Base-by-base conservation (phyloP, 495 filamentous ascomycete genomes). In the Xylaria flabelliformis region DNA sequence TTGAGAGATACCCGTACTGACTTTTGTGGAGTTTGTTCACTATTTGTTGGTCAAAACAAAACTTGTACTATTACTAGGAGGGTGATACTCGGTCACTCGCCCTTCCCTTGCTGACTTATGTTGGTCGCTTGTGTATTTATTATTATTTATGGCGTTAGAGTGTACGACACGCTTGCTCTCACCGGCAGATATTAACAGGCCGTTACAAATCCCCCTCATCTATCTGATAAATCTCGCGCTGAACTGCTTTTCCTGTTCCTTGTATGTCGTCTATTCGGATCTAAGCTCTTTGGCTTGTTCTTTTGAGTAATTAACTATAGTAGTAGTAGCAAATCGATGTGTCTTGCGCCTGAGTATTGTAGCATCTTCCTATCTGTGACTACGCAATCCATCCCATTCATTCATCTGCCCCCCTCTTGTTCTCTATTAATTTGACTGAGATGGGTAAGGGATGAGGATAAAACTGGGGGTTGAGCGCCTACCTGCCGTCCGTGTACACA, bases 1-100 rank as follows among this genome's bases (percentile, higher is more conserved):
- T 71, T 63, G 68, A 44, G 68, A 70, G 68, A 70, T 70, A 70
- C 68, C 58, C 58, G 68, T 32, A 42, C 32, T 70, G 39, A 64
- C 55, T 55, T 64, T 59, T 29, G 36, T 51, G 67, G 68, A 44
- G 29, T 70, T 70, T 46, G 5, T 42, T 63, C 32, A 53, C 50
- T 53, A 46, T 50, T 53, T 55, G n/a, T 32, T 53, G 12, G 3
- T 65, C n/a, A 62, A 36, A 50, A 50, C 12, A 42, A 29, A 32
- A 24, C n/a, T 34, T 69, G 55, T 69, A 69, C 26, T 69, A 69
- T 69, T 61, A 69, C n/a, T 39, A 32, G 34, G 36, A 26, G n/a
- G 26, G 55, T 61, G 41, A 61, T 53, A 17, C 55, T 36, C 24
- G 5, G 26, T 32, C 41, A 53, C 29, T 24, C 42, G 29, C 42